A percentile compares a stretch with the other conserved stretches of the same genome.
Evolutionary conservation across 441 rosid genomes (phyloP).

Genomic region (Pelargonium citronellum): DNA sequence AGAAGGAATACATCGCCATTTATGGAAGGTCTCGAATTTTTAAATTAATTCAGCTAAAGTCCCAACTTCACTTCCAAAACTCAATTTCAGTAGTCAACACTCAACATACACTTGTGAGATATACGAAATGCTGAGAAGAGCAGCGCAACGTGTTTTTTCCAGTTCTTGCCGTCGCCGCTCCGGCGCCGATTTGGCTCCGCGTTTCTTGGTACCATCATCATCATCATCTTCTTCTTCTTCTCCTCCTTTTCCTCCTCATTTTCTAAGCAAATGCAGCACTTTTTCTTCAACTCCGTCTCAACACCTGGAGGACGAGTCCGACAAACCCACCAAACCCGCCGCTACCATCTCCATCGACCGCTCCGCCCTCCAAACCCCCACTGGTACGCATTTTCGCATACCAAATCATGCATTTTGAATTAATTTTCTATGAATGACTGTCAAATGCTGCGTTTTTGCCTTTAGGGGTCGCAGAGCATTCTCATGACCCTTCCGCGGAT

Average conservation of each 20-base stretch:
- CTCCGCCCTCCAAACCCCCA: conserved; percentile 49
- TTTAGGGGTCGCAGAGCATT: conserved; percentile 44
- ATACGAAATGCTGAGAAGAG: neutral
- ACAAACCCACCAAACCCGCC: conserved; percentile 20
- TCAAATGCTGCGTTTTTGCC: conserved; percentile 6
- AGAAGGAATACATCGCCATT: no score
- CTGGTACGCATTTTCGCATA: conserved; percentile 32
- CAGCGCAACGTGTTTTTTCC: neutral
- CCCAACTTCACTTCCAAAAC: no score
- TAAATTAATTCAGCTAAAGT: no score
- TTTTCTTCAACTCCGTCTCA: conserved; percentile 42
- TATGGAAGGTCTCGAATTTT: no score
- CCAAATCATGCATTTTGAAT: neutral
- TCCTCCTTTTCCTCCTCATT: neutral
- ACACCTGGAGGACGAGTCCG: conserved; percentile 32
- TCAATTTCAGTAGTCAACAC: no score
- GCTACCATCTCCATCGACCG: conserved; percentile 66
- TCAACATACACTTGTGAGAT: no score
- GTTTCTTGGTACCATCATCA: neutral
- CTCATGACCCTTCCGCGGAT: conserved; percentile 47
- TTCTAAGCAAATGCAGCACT: conserved; percentile 19
- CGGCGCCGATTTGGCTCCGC: neutral
- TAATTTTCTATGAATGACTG: neutral
- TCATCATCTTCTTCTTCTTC: neutral
- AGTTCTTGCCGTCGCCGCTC: neutral